A percentile compares a stretch with the other conserved stretches of the same genome.
Evolutionary conservation across 805 yeast species (phyloP).

Genomic region (Sungouiella thailandica): DNA sequence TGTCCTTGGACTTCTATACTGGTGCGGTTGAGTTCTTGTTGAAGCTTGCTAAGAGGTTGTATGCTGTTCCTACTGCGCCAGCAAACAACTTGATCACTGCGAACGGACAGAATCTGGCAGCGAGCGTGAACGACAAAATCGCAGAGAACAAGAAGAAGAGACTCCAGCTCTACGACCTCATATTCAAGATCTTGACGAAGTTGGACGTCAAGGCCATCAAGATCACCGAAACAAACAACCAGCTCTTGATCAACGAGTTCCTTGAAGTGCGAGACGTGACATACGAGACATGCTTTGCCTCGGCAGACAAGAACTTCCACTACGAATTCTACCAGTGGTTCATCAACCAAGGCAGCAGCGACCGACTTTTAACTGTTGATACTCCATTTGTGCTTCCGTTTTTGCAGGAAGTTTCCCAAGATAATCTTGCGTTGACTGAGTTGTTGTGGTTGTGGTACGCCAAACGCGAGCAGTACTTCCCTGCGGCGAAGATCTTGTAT

Average conservation of each 20-base stretch:
- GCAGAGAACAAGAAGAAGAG: constrained; percentile 18
- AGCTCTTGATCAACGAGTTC: constrained; percentile 44
- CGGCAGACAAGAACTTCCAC: constrained; percentile 82
- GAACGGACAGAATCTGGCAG: constrained; percentile 2
- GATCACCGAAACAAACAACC: constrained; percentile 30
- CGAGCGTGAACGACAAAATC: constrained; percentile 4
- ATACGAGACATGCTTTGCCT: constrained; percentile 67
- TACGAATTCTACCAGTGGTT: constrained; percentile 92
- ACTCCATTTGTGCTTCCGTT: constrained; percentile 79
- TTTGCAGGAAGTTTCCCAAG: constrained; percentile 59
- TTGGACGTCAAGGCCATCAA: constrained; percentile 62
- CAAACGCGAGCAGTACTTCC: constrained; percentile 67
- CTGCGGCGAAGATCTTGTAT: constrained; percentile 77
- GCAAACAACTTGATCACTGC: neutral
- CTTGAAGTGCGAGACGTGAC: constrained; percentile 63
- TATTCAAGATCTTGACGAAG: constrained; percentile 70
- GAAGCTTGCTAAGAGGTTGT: constrained; percentile 67
- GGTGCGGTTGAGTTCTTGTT: constrained; percentile 84
- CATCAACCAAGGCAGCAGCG: constrained; percentile 69
- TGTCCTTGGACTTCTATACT: constrained; percentile 69
- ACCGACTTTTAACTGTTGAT: constrained; percentile 69
- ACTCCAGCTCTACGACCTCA: constrained; percentile 54
- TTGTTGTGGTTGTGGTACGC: constrained; percentile 87
- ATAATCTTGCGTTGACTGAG: constrained; percentile 70
- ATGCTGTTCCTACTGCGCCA: constrained; percentile 7